Conservation (phyloP, 106 monocot genomes). For the Phalaenopsis equestris region DNA sequence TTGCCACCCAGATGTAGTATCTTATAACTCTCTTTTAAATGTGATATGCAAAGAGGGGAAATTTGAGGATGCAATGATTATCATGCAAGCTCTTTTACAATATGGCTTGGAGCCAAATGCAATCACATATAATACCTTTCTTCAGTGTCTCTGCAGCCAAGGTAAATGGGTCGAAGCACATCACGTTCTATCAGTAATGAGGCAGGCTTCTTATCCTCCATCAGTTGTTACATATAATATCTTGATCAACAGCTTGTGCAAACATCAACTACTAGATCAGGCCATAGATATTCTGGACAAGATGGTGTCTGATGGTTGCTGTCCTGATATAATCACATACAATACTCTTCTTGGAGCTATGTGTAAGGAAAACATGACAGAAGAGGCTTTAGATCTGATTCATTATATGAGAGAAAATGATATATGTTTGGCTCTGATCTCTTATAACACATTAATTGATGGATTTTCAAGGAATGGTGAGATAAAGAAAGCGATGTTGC, state of each 20-base stretch:
- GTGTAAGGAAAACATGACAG: constrained; percentile 54
- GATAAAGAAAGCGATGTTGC: constrained; percentile 38
- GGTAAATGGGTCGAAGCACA: constrained; percentile 61
- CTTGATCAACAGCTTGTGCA: constrained; percentile 72
- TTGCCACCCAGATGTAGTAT: constrained; percentile 68
- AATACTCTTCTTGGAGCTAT: constrained; percentile 68
- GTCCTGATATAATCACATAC: constrained; percentile 79
- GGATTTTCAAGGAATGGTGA: constrained; percentile 53
- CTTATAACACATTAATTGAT: constrained; percentile 68
- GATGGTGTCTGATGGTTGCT: constrained; percentile 53
- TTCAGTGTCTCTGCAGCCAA: constrained; percentile 48
- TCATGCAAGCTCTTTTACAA: constrained; percentile 31
- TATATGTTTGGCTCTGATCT: constrained; percentile 35
- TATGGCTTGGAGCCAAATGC: constrained; percentile 60
- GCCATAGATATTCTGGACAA: constrained; percentile 60
- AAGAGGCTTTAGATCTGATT: constrained; percentile 49
- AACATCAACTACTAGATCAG: constrained; percentile 37
- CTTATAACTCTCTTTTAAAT: constrained; percentile 62
- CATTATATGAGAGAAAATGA: constrained; percentile 30
- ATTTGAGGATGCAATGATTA: constrained; percentile 27
- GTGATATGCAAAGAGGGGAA: constrained; percentile 52
- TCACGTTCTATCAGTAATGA: constrained; percentile 53
- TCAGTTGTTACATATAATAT: constrained; percentile 73
- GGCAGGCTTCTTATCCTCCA: constrained; percentile 30
- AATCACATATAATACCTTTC: constrained; percentile 72